Evolutionary conservation across 257 asterid genomes (phyloP).

Genomic region (Gynochthodes officinalis): DNA sequence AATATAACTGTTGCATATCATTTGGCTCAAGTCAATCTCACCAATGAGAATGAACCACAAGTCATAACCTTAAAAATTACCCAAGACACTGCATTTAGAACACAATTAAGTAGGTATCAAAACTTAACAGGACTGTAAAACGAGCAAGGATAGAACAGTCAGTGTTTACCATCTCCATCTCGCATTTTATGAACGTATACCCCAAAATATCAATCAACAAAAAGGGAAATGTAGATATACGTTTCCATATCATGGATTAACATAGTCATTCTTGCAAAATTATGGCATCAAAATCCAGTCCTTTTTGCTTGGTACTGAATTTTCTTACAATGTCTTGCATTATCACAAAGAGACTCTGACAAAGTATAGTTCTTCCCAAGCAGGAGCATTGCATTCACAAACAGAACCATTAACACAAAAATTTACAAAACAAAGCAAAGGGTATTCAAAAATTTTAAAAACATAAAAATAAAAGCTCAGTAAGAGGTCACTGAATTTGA

Average conservation of each 20-base stretch:
- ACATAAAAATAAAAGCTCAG: too few species aligned
- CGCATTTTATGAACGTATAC: neutral
- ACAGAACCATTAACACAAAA: neutral
- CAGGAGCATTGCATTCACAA: neutral
- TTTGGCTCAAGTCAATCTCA: too few species aligned
- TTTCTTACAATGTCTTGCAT: neutral
- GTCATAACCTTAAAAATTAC: neutral
- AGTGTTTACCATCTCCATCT: neutral
- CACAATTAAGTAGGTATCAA: too few species aligned
- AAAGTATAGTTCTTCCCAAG: neutral
- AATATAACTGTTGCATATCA: neutral
- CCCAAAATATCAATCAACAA: neutral
- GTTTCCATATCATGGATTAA: neutral
- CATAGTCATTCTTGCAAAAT: neutral
- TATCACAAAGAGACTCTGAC: neutral
- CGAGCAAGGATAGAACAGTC: neutral
- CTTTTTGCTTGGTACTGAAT: neutral
- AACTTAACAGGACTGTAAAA: neutral
- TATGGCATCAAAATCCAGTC: neutral
- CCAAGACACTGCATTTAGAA: neutral
- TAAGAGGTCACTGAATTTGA: neutral
- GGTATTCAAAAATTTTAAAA: too few species aligned
- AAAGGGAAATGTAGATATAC: neutral
- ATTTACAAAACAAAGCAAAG: too few species aligned
- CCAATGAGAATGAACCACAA: neutral